Evolutionary conservation across 2,329 filamentous ascomycete species (phyloP), one percentile per base, ranked within the genome.

Genomic region (Chaetothyriales sp.): DNA sequence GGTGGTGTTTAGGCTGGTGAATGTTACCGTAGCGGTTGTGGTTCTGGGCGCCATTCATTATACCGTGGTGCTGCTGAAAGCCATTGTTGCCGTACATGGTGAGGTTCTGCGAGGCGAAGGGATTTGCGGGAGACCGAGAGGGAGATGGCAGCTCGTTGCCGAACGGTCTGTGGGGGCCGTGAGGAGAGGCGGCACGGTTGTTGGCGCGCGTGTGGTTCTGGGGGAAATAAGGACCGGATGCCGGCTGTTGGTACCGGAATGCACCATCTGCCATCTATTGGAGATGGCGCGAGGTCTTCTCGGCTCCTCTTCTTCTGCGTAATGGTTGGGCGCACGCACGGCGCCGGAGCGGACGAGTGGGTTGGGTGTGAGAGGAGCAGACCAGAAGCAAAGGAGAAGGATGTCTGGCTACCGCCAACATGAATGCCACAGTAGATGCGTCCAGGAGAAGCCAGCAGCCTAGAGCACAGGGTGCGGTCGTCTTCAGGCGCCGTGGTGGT

Each of bases 261-360:
- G 70, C 69, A 73, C 71, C 72, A 74, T 74, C 72, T 72, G 72
- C 72, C 72, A 74, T 74, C 69, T 73, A 73, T 69, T 69, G 69
- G 65, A 69, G 69, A 67, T 70, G 48, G 37, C 47, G 13, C 43
- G 49, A 25, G 44, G 20, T 45, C 13, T 9, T 45, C 15, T 49
- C 45, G 19, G 49, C 15, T 43, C 44, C 22, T 46, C 46, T 43
- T 46, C 47, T 25, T 46, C 10, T 15, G 46, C 22, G 28, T 25
- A 37, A 18, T n/a, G 13, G 33, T 49, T 18, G 51, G 44, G 53
- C 44, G 25, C 47, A 19, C 33, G 28, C 33, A 46, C 18, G 45
- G 54, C 47, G 51, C 45, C 37, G 54, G 52, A 51, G 54, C 37
- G 48, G 51, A 44, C 3, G 13, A 43, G 45, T 45, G 13, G 49